These are phyloP conservation scores for Rhodomyrtus psidioides DNA, from an alignment of 441 rosid species.

Conservation along the genomic window DNA sequence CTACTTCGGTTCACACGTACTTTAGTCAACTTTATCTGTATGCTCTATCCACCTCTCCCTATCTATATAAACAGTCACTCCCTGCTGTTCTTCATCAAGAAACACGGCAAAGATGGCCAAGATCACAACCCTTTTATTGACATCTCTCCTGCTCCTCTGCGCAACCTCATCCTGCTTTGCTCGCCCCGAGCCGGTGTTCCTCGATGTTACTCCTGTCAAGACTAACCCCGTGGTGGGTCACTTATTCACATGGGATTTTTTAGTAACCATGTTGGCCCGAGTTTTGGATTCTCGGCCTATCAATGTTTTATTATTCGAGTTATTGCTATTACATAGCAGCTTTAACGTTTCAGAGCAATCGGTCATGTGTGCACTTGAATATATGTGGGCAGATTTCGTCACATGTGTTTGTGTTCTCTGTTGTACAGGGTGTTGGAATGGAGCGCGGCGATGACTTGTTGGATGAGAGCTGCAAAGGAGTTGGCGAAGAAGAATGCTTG, in stretches of 20 bases:
- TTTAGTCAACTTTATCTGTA: background rate
- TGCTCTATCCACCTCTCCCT: background rate
- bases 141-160: conserved; percentile 23
- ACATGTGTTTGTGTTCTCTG: background rate
- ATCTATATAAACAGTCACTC: background rate
- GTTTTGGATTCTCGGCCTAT: background rate
- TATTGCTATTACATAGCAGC: too few relatives aligned
- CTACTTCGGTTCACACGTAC: background rate
- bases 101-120: background rate
- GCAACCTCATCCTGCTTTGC: conserved; percentile 22
- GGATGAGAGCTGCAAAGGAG: conserved; percentile 38
- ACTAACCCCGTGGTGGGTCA: background rate
- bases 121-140: conserved; percentile 18
- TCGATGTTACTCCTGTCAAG: background rate
- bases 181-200: conserved; percentile 24
- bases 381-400: background rate
- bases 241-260: background rate
- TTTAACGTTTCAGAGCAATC: background rate
- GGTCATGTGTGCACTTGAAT: background rate
- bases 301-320: background rate
- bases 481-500: conserved; percentile 50
- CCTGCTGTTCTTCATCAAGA: background rate
- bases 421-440: conserved; percentile 13
- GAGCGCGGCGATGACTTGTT: conserved; percentile 10
- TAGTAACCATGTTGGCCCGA: background rate